Evolutionary conservation across 495 filamentous ascomycete species (phyloP).

Genomic region (Penicillium waksmanii): DNA sequence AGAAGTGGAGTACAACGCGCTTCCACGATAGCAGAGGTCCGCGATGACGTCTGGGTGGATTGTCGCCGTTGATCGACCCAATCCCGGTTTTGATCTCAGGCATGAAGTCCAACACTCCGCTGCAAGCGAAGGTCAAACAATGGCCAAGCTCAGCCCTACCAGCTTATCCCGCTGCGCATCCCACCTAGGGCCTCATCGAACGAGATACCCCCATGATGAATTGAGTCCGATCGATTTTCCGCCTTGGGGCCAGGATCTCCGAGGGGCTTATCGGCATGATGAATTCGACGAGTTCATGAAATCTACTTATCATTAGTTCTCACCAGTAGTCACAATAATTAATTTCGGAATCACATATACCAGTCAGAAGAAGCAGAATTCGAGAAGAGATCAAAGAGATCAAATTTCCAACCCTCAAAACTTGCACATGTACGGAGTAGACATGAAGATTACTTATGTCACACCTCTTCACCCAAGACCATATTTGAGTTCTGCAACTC

Average conservation of each 20-base stretch:
- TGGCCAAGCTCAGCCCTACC: background rate
- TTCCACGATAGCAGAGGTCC: background rate
- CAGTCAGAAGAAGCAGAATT: background rate
- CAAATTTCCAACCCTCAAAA: too few species aligned
- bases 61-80: background rate
- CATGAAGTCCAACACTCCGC: background rate
- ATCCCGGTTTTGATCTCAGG: background rate
- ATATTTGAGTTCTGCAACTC: constrained; percentile 18
- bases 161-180: background rate
- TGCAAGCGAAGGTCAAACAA: background rate
- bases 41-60: constrained; percentile 3
- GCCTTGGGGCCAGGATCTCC: too few species aligned
- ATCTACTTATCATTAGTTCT: background rate
- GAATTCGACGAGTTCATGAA: background rate
- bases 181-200: background rate
- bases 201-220: background rate
- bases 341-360: background rate
- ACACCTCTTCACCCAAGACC: background rate
- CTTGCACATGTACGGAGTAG: too few species aligned
- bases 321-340: background rate
- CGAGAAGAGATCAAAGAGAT: background rate
- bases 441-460: too few species aligned
- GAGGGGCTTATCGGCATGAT: too few species aligned
- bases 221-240: background rate
- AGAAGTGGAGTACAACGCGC: background rate